Evolutionary conservation across 1,284 basidiomycete genomes (phyloP), one percentile per base, ranked within the genome.

Genomic region (Anthracocystis walkeri): DNA sequence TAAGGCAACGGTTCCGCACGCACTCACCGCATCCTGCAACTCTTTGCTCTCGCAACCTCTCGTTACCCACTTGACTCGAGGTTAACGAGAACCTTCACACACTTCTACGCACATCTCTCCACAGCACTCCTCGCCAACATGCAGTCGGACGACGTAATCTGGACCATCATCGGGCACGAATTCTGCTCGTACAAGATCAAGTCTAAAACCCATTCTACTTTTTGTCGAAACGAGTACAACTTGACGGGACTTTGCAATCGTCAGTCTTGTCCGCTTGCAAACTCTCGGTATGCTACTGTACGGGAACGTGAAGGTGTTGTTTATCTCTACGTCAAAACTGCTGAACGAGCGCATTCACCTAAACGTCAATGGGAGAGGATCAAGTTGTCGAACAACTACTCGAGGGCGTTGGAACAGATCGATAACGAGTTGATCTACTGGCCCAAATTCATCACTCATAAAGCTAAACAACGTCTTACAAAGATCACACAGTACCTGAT

Each of bases 401-500:
- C 92, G 44, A 94, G 93, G 85, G 95, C 97, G 3, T 87, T 99
- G 53, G 93, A 96, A 57, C 82, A 83, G 64, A 82, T 85, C 58
- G 97, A 99, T 88, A 90, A 90, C 72, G 94, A 98, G 84, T 89
- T 99, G 75, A 90, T 95, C 49, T 95, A 98, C 86, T 99, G 97
- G 97, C 95, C 95, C 11, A 96, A 95, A 81, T 99, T 97, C 86
- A 91, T 91, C 60, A 93, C 94, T 65, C 97, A 99, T 88, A 98
- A 98, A 87, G 97, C 96, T 89, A 99, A 99, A 88, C 97, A 99
- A 87, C 90, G 97, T 55, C 89, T 97, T 41, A 99, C 97, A 18
- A 99, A 98, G 88, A 98, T 99, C 80, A 99, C 96, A 0, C 97
- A 99, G 86, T 99, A 98, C 84, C 90, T 99, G 72, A 98, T 99